Percentiles rank a stretch among this genome's conserved stretches.
Conservation (phyloP, 306 rosid genomes). For the Cucumis cinereus region DNA sequence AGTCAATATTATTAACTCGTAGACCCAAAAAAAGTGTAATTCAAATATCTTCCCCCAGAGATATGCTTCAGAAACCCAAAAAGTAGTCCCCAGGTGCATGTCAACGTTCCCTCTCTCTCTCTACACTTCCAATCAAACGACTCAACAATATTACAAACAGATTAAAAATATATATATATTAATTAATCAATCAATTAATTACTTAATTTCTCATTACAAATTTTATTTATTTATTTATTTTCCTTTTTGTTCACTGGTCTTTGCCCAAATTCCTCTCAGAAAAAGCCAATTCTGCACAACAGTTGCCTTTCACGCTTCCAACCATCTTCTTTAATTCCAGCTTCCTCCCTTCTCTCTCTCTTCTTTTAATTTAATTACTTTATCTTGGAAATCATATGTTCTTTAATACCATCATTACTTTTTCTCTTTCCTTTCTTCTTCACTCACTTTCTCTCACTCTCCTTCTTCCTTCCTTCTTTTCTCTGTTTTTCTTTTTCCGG, state of each 20-base stretch:
- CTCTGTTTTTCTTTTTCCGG: background rate
- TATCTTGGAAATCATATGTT: slow-evolving; percentile 26
- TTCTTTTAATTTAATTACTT: slow-evolving; percentile 25
- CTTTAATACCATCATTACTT: slow-evolving; percentile 3
- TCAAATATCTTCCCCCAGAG: slow-evolving; percentile 28
- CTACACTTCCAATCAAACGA: slow-evolving; percentile 12
- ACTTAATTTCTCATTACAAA: background rate
- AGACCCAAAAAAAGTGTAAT: background rate
- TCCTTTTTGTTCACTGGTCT: slow-evolving; percentile 10
- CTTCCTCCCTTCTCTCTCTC: slow-evolving; percentile 22
- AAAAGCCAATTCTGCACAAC: slow-evolving; percentile 47
- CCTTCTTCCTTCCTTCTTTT: background rate
- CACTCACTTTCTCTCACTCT: background rate
- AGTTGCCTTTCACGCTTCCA: slow-evolving; percentile 75
- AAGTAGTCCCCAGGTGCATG: slow-evolving; percentile 37
- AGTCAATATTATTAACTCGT: background rate
- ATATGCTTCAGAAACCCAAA: slow-evolving; percentile 36
- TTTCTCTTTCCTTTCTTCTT: background rate
- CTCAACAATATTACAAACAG: background rate
- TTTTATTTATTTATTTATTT: background rate
- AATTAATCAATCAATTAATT: background rate
- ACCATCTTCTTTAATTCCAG: slow-evolving; percentile 21
- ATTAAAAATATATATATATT: too few relatives aligned
- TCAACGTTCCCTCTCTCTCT: slow-evolving; percentile 35
- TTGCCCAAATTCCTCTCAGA: slow-evolving; percentile 17